Conservation (phyloP, 805 yeast genomes). For the Saccharomyces kudriavzevii region DNA sequence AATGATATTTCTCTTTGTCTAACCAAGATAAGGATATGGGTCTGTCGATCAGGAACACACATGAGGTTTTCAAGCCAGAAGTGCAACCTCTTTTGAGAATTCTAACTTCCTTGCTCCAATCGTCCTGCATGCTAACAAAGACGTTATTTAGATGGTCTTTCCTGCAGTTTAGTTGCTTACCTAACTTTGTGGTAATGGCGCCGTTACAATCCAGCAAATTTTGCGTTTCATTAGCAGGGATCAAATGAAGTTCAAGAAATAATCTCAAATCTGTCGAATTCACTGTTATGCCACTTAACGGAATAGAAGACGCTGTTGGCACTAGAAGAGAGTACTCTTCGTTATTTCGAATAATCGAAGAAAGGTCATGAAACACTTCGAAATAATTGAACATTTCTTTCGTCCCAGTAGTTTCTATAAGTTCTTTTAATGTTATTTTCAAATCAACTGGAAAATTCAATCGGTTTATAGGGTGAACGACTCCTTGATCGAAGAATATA, state of each 20-base stretch:
- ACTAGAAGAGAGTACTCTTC: conserved; percentile 55
- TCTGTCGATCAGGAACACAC: conserved; percentile 58
- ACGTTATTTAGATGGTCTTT: conserved; percentile 32
- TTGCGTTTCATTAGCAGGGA: conserved; percentile 48
- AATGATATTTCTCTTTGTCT: conserved; percentile 41
- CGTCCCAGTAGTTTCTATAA: conserved; percentile 49
- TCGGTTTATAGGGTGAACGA: conserved; percentile 58
- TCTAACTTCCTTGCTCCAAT: conserved; percentile 49
- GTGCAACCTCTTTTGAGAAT: conserved; percentile 57
- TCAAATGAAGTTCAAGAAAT: conserved; percentile 59
- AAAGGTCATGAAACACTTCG: conserved; percentile 35
- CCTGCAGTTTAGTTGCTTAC: conserved; percentile 38
- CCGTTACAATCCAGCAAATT: conserved; percentile 42
- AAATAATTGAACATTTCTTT: conserved; percentile 40
- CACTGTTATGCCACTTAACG: conserved; percentile 41
- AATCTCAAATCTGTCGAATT: conserved; percentile 39
- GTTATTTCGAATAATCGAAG: conserved; percentile 34
- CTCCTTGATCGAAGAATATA: conserved; percentile 74
- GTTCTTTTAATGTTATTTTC: conserved; percentile 44
- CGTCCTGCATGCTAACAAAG: conserved; percentile 38
- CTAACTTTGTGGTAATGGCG: conserved; percentile 37
- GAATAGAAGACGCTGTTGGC: conserved; percentile 56
- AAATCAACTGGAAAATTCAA: conserved; percentile 52
- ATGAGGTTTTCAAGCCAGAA: conserved; percentile 32
- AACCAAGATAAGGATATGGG: conserved; percentile 65